phyloP scores from a whole-genome alignment of 768 basidiomycete species.

The Macrolepiota albuminosa region DNA sequence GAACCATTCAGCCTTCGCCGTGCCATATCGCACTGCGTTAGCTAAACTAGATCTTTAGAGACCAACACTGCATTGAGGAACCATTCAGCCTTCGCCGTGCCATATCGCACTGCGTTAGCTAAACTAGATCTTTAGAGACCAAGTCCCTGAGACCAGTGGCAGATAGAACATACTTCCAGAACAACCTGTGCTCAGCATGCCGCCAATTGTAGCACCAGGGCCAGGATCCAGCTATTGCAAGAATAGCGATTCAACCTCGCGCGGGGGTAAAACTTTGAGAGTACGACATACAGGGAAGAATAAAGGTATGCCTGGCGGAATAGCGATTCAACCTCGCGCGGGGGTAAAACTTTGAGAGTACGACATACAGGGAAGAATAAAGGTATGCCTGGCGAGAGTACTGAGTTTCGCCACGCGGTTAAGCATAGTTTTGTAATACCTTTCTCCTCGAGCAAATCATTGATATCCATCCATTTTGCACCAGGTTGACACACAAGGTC shows the following conservation, averaged over 20 bases:
- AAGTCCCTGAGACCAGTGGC: not conserved
- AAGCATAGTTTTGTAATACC: conserved; percentile 26
- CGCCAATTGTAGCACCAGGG: conserved; percentile 78
- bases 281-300: conserved; percentile 66
- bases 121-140: not conserved
- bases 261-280: conserved; percentile 12
- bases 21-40: conserved; percentile 83
- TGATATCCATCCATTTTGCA: conserved; percentile 66
- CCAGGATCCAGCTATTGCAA: conserved; percentile 62
- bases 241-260: not conserved
- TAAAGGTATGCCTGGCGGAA: conserved; percentile 54
- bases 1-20: conserved; percentile 89
- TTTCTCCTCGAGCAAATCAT: conserved; percentile 58
- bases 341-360: conserved; percentile 11
- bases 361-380: conserved; percentile 73
- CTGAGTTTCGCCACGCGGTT: not conserved
- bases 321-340: not conserved
- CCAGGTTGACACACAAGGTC: conserved; percentile 77
- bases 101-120: conserved; percentile 83
- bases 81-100: conserved; percentile 89
- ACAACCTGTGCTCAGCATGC: conserved; percentile 85
- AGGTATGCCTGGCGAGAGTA: conserved; percentile 48
- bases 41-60: conserved; percentile 30
- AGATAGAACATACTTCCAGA: conserved; percentile 56
- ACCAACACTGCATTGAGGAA: conserved; percentile 68